Percentiles rank a stretch among this genome's conserved stretches.
phyloP scores from a whole-genome alignment of 1,139 yeast genomes.

The Fermentozyma sake region DNA sequence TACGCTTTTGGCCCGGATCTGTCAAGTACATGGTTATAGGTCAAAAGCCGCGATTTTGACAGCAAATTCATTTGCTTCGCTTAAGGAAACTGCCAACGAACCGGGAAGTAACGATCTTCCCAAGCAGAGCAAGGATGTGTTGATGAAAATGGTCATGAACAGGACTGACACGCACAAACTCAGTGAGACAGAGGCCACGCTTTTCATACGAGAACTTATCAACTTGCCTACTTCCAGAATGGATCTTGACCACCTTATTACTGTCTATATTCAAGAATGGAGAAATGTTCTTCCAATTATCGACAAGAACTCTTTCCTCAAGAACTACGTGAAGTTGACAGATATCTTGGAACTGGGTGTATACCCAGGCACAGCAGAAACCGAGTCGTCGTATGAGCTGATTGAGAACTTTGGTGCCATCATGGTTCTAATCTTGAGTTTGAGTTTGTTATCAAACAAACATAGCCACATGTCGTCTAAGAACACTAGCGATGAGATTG shows the following conservation, averaged over 20 bases:
- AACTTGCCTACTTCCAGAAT: conserved; percentile 50
- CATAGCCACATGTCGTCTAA: conserved; percentile 16
- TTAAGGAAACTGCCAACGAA: conserved; percentile 44
- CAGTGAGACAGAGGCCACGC: conserved; percentile 31
- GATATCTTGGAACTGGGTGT: conserved; percentile 31
- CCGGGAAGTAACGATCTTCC: conserved; percentile 1
- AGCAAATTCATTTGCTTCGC: conserved; percentile 64
- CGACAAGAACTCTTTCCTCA: conserved; percentile 60
- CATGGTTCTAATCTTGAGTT: conserved; percentile 51
- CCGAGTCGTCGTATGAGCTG: conserved; percentile 22
- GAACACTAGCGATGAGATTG: conserved; percentile 9
- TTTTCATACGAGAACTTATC: conserved; percentile 40
- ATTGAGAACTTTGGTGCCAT: conserved; percentile 60
- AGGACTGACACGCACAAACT: conserved; percentile 24
- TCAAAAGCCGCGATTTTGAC: conserved; percentile 65
- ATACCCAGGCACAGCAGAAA: conserved; percentile 5
- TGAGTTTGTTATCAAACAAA: conserved; percentile 50
- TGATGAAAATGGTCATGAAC: conserved; percentile 27
- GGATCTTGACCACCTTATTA: conserved; percentile 53
- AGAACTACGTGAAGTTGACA: conserved; percentile 48
- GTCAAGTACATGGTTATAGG: conserved; percentile 65
- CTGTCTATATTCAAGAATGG: conserved; percentile 76
- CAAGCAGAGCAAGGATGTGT: conserved; percentile 12
- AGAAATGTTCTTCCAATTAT: conserved; percentile 64
- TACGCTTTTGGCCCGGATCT: conserved; percentile 60